phyloP scores from a whole-genome alignment of 306 rosid species.

The Fragaria nilgerrensis region DNA sequence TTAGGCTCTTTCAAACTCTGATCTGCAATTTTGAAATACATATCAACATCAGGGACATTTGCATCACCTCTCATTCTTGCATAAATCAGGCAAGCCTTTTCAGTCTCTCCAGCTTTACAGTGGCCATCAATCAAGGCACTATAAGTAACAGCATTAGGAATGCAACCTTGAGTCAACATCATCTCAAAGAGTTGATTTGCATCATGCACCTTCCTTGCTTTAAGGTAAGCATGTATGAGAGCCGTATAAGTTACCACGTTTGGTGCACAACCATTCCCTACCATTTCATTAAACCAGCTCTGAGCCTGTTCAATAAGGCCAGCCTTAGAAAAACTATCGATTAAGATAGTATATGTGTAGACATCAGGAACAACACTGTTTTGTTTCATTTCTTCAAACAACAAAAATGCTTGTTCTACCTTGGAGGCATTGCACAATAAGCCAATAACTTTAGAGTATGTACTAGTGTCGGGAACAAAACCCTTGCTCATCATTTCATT shows the following conservation, averaged over 20 bases:
- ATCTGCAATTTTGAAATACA: constrained; percentile 54
- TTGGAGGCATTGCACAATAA: constrained; percentile 63
- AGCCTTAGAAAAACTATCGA: constrained; percentile 78
- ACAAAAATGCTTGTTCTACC: constrained; percentile 72
- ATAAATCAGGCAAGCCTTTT: constrained; percentile 74
- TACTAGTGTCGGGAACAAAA: constrained; percentile 72
- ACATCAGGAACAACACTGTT: constrained; percentile 75
- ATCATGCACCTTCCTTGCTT: constrained; percentile 57
- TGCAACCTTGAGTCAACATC: constrained; percentile 69
- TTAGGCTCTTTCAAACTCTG: constrained; percentile 46
- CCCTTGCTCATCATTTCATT: constrained; percentile 86
- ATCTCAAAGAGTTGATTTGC: constrained; percentile 73
- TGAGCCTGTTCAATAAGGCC: constrained; percentile 79
- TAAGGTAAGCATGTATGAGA: constrained; percentile 78
- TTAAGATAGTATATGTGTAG: constrained; percentile 71
- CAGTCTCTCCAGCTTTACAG: constrained; percentile 74
- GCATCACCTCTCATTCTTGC: constrained; percentile 66
- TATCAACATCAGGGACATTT: constrained; percentile 54
- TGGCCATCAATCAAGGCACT: constrained; percentile 85
- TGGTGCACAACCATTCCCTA: constrained; percentile 63
- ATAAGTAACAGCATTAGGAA: constrained; percentile 71
- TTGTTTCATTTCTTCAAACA: constrained; percentile 76
- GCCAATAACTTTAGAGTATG: constrained; percentile 80
- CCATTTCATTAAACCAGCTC: constrained; percentile 79
- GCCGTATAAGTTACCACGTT: constrained; percentile 87